Percentiles rank a stretch among this genome's conserved stretches.
phyloP scores from a whole-genome alignment of 208 protist genomes.

The Acanthamoeba divionensis region DNA sequence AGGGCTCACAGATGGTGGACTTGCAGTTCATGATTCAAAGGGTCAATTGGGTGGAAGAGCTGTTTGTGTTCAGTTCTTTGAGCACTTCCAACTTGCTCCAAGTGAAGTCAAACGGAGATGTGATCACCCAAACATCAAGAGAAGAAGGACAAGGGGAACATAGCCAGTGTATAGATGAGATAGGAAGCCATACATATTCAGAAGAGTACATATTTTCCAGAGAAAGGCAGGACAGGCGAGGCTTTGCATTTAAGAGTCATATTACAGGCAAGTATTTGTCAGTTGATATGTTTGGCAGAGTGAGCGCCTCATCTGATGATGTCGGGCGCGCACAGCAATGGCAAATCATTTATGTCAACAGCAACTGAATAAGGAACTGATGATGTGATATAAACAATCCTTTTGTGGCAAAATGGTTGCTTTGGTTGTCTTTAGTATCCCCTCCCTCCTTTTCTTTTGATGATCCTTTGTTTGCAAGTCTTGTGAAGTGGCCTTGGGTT shows the following conservation, averaged over 20 bases:
- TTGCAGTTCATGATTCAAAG: background rate
- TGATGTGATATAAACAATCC: no score
- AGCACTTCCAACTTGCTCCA: background rate
- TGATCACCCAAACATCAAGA: background rate
- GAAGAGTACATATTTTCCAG: background rate
- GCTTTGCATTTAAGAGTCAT: constrained; percentile 30
- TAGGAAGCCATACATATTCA: no score
- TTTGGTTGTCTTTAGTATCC: no score
- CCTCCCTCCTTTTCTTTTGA: no score
- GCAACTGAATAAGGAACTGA: no score
- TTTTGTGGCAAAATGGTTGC: no score
- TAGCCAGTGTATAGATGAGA: no score
- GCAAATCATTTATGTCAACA: background rate
- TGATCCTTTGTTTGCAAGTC: no score
- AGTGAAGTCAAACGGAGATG: constrained; percentile 29
- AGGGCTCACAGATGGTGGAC: no score
- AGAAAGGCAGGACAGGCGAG: background rate
- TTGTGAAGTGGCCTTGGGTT: no score
- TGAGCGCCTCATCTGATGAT: constrained; percentile 13
- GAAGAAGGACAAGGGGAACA: no score
- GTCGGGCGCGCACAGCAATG: background rate
- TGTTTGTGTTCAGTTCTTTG: background rate
- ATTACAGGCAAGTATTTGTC: constrained; percentile 19
- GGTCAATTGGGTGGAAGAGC: constrained; percentile 13
- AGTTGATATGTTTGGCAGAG: background rate